Base-by-base conservation (phyloP, 495 filamentous ascomycete genomes). In the Schizothecium vesticola region DNA sequence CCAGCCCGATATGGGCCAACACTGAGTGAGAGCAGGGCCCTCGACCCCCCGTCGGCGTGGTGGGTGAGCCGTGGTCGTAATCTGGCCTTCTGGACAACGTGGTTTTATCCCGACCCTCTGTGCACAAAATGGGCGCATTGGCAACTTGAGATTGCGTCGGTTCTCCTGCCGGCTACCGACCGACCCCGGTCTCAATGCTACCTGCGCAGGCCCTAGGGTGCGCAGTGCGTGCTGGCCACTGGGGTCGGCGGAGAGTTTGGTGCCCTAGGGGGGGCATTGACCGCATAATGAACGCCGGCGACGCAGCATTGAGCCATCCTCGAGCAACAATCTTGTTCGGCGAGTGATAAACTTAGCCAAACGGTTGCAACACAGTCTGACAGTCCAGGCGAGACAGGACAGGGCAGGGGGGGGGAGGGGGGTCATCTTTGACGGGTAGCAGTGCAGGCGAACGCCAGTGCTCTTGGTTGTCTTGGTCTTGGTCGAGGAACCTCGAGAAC, bases 31-130 rank as follows among this genome's bases (percentile, higher is more conserved):
- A n/a, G n/a, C 26, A 3, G 26, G 26, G 26, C 26, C 3, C 26
- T 6, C 6, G 3, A 6, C 3, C 26, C 19, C 43, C 43, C 43
- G 19, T n/a, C 16, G 43, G 43, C 16, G 6, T 51, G n/a, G n/a
- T n/a, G n/a, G 16, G 43, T n/a, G 43, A 51, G 19, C 43, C 43
- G 43, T 51, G 19, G 43, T 8, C 12, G 33, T 36, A 64, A 73
- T 70, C 66, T 29, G 56, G 70, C 65, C 43, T 51, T 71, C 64
- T 69, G 33, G 68, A 59, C 24, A 68, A 51, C 68, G 62, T 71
- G 69, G 69, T 71, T 75, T 70, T 72, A 67, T 69, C 59, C 67
- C 64, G 69, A 75, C 36, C 67, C 64, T 71, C 75, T 64, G 73
- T 75, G 73, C 73, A 70, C 70, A 59, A 61, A 74, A 68, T 68